A percentile compares a stretch with the other conserved stretches of the same genome.
These are phyloP conservation scores for Tuber borchii DNA, from an alignment of 495 filamentous ascomycete species.

Conservation along the genomic window DNA sequence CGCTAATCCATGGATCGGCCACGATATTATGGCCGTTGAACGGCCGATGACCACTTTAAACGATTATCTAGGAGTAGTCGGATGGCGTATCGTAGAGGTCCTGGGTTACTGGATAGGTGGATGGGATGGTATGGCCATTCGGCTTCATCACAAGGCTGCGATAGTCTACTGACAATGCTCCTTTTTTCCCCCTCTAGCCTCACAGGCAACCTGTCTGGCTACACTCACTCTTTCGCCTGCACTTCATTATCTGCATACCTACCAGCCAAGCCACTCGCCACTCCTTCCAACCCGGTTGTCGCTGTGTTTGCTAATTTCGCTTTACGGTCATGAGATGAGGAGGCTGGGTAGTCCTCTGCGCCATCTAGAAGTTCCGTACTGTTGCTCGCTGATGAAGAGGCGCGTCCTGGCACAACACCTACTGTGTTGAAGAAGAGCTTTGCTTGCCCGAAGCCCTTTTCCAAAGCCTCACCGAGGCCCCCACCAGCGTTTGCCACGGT, in stretches of 20 bases:
- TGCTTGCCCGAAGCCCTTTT: constrained; percentile 78
- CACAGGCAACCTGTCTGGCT: constrained; percentile 35
- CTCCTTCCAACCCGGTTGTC: constrained; percentile 37
- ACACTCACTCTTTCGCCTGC: constrained; percentile 34
- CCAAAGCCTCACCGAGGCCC: constrained; percentile 60
- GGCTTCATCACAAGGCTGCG: constrained; percentile 1
- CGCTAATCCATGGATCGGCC: constrained; percentile 37
- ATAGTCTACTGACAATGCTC: background rate
- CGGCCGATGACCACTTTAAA: constrained; percentile 31
- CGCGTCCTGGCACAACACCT: constrained; percentile 37
- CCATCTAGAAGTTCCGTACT: constrained; percentile 21
- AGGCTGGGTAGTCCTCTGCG: constrained; percentile 17
- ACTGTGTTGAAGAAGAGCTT: constrained; percentile 73
- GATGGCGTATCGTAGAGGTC: constrained; percentile 34
- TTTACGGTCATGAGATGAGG: constrained; percentile 24
- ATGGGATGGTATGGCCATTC: constrained; percentile 36
- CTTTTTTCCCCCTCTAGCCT: constrained; percentile 14
- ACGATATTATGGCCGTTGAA: constrained; percentile 31
- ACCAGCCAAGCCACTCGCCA: constrained; percentile 34
- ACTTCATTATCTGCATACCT: constrained; percentile 39
- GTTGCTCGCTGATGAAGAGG: constrained; percentile 13
- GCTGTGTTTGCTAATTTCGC: constrained; percentile 29
- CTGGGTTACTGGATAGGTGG: constrained; percentile 37
- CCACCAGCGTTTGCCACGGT: constrained; percentile 39
- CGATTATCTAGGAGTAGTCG: constrained; percentile 31